A percentile compares a stretch with the other conserved stretches of the same genome.
Conservation (phyloP, 768 basidiomycete genomes). For the Rhizopogon roseolus region DNA sequence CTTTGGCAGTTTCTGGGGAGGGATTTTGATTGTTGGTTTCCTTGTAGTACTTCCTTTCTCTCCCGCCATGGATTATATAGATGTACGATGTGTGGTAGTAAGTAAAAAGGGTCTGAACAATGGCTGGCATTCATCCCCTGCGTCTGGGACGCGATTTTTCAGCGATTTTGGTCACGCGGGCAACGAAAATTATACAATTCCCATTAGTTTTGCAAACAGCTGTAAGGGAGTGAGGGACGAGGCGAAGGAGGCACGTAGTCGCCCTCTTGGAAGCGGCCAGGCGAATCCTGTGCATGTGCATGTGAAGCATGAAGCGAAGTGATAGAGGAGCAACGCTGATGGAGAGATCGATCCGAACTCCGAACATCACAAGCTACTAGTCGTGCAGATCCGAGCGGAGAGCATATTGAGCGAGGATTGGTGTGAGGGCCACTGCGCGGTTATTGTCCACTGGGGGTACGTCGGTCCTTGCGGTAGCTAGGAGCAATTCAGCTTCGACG, state of each 20-base stretch:
- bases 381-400: constrained; percentile 17
- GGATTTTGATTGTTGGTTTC: too few species aligned
- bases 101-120: too few species aligned
- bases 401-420: constrained; percentile 24
- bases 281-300: not conserved
- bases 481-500: constrained; percentile 8
- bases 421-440: constrained; percentile 23
- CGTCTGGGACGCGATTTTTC: too few species aligned
- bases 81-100: too few species aligned
- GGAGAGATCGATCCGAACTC: not conserved
- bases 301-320: not conserved
- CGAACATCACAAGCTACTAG: not conserved
- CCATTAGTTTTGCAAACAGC: too few species aligned
- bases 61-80: too few species aligned
- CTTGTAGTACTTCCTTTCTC: too few species aligned
- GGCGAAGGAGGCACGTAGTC: constrained; percentile 8
- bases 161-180: too few species aligned
- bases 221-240: too few species aligned
- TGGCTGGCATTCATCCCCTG: too few species aligned
- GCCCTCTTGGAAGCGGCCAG: constrained; percentile 7
- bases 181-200: too few species aligned
- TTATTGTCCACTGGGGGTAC: constrained; percentile 19
- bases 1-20: too few species aligned
- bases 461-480: constrained; percentile 8
- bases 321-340: constrained; percentile 7